Conservation (phyloP, 192 early-diverging fungal species). For the Helicostylum pulchrum region DNA sequence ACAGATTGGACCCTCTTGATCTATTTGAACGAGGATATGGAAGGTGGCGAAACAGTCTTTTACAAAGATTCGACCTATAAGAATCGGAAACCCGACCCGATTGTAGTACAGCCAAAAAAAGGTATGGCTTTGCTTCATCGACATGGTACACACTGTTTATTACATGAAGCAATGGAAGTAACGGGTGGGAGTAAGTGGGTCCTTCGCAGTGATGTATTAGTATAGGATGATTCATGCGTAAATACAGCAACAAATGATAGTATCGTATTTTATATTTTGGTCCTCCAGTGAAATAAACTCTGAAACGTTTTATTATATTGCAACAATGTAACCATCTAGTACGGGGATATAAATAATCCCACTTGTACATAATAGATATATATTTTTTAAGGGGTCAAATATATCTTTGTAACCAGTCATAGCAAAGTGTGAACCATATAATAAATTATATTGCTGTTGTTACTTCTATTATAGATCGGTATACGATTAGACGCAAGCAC, state of each 20-base stretch:
- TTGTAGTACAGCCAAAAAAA: constrained; percentile 29
- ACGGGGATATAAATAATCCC: no score
- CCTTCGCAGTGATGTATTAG: constrained; percentile 38
- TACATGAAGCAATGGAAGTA: constrained; percentile 43
- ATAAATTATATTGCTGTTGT: no score
- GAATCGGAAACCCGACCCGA: constrained; percentile 26
- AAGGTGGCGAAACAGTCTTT: constrained; percentile 48
- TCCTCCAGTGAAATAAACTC: no score
- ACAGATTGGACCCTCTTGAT: constrained; percentile 45
- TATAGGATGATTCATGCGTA: no score
- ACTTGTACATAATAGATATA: no score
- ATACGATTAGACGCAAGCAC: neutral
- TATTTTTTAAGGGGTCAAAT: no score
- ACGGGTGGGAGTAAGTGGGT: constrained; percentile 42
- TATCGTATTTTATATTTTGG: no score
- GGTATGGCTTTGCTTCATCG: constrained; percentile 42
- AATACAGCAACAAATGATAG: no score
- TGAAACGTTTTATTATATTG: no score
- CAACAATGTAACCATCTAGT: no score
- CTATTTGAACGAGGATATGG: constrained; percentile 37
- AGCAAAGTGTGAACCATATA: constrained; percentile 1
- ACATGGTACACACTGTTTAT: constrained; percentile 39
- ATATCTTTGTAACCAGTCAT: no score
- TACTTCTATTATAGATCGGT: no score
- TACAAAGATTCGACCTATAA: constrained; percentile 19